A percentile compares a stretch with the other conserved stretches of the same genome.
Evolutionary conservation across 1,284 basidiomycete species (phyloP).

Genomic region (Rhodotorula glutinis): DNA sequence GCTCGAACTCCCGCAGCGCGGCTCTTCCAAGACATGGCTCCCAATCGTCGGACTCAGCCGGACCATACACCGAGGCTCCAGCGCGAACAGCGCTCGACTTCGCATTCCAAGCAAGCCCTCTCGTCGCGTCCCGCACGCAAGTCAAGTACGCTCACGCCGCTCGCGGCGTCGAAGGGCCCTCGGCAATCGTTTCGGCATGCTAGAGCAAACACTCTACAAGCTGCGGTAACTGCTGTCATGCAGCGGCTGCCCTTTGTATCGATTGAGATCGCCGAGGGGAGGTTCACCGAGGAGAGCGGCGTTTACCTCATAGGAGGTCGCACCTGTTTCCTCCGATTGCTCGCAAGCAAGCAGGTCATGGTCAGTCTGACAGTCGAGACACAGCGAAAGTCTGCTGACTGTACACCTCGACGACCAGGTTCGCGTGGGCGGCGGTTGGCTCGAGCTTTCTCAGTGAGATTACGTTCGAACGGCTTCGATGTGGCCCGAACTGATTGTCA

Average conservation of each 20-base stretch:
- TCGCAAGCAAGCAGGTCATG: slow-evolving; percentile 91
- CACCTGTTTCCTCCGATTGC: slow-evolving; percentile 83
- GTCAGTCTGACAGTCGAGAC: slow-evolving; percentile 52
- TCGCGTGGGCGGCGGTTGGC: slow-evolving; percentile 84
- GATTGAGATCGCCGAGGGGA: slow-evolving; percentile 70
- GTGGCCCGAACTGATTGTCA: slow-evolving; percentile 53
- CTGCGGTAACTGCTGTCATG: slow-evolving; percentile 84
- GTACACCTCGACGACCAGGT: background rate
- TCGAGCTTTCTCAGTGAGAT: slow-evolving; percentile 55
- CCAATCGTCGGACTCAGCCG: no score
- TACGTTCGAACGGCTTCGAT: slow-evolving; percentile 67
- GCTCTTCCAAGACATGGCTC: no score
- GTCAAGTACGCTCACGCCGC: background rate
- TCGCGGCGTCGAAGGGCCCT: background rate
- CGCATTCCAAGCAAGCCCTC: no score
- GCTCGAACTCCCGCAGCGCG: no score
- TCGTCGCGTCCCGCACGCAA: no score
- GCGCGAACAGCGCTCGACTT: no score
- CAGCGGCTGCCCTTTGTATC: slow-evolving; percentile 77
- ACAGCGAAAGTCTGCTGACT: background rate
- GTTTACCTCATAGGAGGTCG: slow-evolving; percentile 91
- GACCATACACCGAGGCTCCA: no score
- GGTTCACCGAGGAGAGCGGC: slow-evolving; percentile 86
- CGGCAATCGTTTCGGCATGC: background rate
- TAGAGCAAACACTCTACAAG: slow-evolving; percentile 70